Percentiles rank a stretch among this genome's conserved stretches.
Evolutionary conservation across 179 eudicot genomes (phyloP).

Genomic region (Amaranthus tricolor): DNA sequence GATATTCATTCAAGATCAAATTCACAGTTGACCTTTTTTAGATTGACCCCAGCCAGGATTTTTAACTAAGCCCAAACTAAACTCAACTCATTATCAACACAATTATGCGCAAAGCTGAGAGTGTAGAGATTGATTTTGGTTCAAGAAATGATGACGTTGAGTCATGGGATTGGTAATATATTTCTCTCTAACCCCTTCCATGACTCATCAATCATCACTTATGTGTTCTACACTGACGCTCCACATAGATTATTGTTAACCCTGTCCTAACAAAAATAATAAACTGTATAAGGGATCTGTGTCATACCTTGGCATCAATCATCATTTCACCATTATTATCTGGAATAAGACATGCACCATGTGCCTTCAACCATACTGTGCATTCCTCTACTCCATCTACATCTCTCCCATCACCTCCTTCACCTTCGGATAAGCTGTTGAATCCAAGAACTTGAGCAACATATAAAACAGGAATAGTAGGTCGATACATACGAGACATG

Average conservation of each 20-base stretch:
- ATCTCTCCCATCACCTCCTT: conserved; percentile 52
- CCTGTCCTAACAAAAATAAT: background rate
- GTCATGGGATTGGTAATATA: no score
- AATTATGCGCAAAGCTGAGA: background rate
- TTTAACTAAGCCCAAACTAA: background rate
- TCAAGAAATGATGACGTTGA: no score
- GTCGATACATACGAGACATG: conserved; percentile 88
- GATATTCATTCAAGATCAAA: no score
- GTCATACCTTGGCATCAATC: conserved; percentile 83
- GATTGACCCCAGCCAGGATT: no score
- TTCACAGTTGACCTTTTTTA: no score
- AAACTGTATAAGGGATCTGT: background rate
- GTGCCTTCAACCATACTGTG: conserved; percentile 89
- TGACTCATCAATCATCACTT: background rate
- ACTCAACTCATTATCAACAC: background rate
- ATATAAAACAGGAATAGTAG: conserved; percentile 74
- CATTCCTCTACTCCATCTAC: conserved; percentile 77
- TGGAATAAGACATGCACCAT: conserved; percentile 70
- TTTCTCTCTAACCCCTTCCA: no score
- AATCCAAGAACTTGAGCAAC: conserved; percentile 81
- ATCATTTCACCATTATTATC: conserved; percentile 69
- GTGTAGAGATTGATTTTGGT: background rate
- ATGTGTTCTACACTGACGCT: background rate
- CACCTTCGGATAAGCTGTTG: conserved; percentile 40
- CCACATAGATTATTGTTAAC: background rate